A percentile compares a stretch with the other conserved stretches of the same genome.
phyloP scores from a whole-genome alignment of 2,329 filamentous ascomycete genomes.

The Albifimbria verrucaria region DNA sequence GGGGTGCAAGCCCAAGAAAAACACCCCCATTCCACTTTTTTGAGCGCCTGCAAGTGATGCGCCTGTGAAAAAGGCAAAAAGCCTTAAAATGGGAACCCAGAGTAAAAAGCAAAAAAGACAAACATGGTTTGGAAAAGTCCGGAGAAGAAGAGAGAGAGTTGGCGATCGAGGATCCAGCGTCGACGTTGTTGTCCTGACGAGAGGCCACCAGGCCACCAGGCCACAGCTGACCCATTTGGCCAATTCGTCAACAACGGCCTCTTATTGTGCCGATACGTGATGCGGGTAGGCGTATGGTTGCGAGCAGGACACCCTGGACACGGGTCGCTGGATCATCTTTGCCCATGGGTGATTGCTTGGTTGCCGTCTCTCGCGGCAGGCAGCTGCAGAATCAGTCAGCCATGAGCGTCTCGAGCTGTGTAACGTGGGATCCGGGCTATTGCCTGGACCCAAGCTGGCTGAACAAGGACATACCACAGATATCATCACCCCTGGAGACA shows the following conservation, averaged over 20 bases:
- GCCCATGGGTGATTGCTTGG: conserved; percentile 35
- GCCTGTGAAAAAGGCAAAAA: no score
- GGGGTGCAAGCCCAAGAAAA: not conserved
- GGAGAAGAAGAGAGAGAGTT: no score
- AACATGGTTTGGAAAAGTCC: no score
- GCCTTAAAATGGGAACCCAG: no score
- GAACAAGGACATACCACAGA: conserved; percentile 38
- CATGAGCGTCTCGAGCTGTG: not conserved
- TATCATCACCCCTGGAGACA: conserved; percentile 36
- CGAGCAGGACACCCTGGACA: conserved; percentile 22
- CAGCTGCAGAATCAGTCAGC: conserved; percentile 26
- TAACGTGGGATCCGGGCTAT: not conserved
- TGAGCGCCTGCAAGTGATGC: not conserved
- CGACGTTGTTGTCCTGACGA: no score
- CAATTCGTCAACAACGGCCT: not conserved
- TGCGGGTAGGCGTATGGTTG: conserved; percentile 2
- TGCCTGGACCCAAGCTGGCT: not conserved
- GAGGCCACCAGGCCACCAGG: no score
- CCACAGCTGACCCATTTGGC: no score
- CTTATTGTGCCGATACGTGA: conserved; percentile 26
- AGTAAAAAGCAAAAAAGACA: no score
- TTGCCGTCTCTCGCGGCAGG: conserved; percentile 36
- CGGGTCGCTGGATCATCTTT: conserved; percentile 33
- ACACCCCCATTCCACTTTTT: not conserved
- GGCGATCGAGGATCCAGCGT: not conserved